Evolutionary conservation across 2,329 filamentous ascomycete species (phyloP), one percentile per base, ranked within the genome.

Genomic region (Rutstroemia sp.): DNA sequence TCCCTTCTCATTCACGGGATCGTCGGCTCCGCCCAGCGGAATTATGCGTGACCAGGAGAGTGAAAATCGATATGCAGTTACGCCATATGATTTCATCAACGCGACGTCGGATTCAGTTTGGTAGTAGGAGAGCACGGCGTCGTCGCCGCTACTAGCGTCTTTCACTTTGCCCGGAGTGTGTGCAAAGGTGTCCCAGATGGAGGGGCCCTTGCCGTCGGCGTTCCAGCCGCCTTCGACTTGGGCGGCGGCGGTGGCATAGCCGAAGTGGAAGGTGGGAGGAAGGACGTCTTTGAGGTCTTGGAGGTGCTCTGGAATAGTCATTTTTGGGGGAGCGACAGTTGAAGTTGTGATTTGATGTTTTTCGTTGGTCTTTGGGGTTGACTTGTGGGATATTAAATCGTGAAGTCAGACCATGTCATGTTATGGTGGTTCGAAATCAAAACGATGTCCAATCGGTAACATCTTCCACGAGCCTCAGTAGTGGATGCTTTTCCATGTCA

Each of bases 131-230:
- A 94, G 88, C 72, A 89, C 94, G 23, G 89, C 88, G 30, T 88
- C 80, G 51, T 82, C 84, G 50, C 89, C 88, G 45, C 83, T 86
- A 64, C 79, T 84, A 55, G 82, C 84, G 65, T 89, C 87, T 57
- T 88, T 88, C 65, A 92, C 89, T 73, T 92, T 94, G 67, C 88
- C 88, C 5, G 86, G 83, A 48, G 82, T 85, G 60, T 81, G 80
- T 72, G 86, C 90, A 74, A 94, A 94, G 17, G 80, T 86, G 73
- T 95, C 89, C 89, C 89, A 94, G 70, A 92, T 92, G 60, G 86
- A 89, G 54, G 87, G 83, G 21, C 81, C 87, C 61, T 89, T 87
- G 61, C 88, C 89, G 68, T 92, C 88, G 66, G 84, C 80, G 42
- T 87, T 76, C 51, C 78, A 76, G 48, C 82, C 83, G 56, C 89